Conservation (phyloP, 805 yeast species). For the Saturnispora zaruensis region DNA sequence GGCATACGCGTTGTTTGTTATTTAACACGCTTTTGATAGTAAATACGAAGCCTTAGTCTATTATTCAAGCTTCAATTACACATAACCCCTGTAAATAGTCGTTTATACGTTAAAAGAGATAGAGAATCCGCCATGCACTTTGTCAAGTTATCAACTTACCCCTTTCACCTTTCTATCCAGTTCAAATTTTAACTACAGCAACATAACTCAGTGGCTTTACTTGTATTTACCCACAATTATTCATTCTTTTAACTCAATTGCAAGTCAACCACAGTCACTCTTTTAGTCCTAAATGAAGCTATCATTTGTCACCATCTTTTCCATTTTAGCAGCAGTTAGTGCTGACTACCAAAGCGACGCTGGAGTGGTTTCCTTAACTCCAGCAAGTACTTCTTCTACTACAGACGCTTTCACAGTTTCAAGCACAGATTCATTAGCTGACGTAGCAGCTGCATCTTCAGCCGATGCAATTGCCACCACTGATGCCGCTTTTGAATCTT, state of each 20-base stretch:
- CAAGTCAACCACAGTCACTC: slow-evolving; percentile 1
- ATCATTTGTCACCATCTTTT: neutral
- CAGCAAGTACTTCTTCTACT: neutral
- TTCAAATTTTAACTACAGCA: neutral
- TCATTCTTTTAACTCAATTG: neutral
- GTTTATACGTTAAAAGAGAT: neutral
- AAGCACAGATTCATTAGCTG: neutral
- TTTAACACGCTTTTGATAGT: neutral
- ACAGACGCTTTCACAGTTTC: neutral
- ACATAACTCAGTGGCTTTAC: neutral
- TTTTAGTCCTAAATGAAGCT: neutral
- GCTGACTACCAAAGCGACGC: neutral
- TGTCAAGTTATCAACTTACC: neutral
- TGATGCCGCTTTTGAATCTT: neutral
- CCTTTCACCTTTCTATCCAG: neutral
- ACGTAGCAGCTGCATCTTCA: neutral
- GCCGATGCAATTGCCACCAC: neutral
- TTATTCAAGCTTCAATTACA: neutral
- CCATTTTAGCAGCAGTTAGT: neutral
- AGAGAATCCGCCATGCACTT: neutral
- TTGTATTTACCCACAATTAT: neutral
- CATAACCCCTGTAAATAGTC: neutral
- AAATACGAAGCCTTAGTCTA: neutral
- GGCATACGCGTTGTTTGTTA: neutral
- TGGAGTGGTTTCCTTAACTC: neutral